Conservation (phyloP, 768 basidiomycete genomes). For the Suillus americanus region DNA sequence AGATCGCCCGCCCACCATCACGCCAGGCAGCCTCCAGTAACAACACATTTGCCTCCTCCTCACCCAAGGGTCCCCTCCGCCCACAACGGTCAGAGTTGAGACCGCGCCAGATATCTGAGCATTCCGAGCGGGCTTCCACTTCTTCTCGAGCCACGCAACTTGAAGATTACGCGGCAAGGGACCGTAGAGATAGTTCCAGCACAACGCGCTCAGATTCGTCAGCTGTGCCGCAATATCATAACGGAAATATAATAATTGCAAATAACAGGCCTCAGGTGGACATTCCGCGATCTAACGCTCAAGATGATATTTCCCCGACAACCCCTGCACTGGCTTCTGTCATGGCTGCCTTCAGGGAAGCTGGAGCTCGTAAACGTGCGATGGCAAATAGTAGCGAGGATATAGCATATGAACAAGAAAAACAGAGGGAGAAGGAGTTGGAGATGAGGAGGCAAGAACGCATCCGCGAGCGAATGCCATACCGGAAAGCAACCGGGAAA, state of each 20-base stretch:
- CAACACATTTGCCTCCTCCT: slow-evolving; percentile 33
- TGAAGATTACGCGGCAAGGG: slow-evolving; percentile 25
- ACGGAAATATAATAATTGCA: slow-evolving; percentile 22
- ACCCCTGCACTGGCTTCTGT: slow-evolving; percentile 52
- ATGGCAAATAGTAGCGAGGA: slow-evolving; percentile 54
- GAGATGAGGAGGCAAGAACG: slow-evolving; percentile 68
- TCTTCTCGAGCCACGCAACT: slow-evolving; percentile 36
- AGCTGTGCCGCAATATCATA: slow-evolving; percentile 31
- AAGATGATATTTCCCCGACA: slow-evolving; percentile 28
- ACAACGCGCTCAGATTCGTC: slow-evolving; percentile 48
- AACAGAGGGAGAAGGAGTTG: slow-evolving; percentile 59
- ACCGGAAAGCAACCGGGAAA: slow-evolving; percentile 50
- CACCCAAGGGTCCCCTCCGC: slow-evolving; percentile 55
- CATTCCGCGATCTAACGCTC: slow-evolving; percentile 11
- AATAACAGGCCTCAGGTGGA: slow-evolving; percentile 19
- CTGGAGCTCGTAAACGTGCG: slow-evolving; percentile 51
- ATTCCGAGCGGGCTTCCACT: slow-evolving; percentile 50
- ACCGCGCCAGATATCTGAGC: slow-evolving; percentile 50
- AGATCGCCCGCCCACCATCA: slow-evolving; percentile 56
- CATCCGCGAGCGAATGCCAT: slow-evolving; percentile 67
- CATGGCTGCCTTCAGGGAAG: slow-evolving; percentile 70
- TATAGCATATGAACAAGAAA: slow-evolving; percentile 54
- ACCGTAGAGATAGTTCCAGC: slow-evolving; percentile 51
- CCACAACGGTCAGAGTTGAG: slow-evolving; percentile 70
- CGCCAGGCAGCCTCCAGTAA: slow-evolving; percentile 55